phyloP scores from a whole-genome alignment of 176 grass and related monocot genomes.

The Areca catechu region DNA sequence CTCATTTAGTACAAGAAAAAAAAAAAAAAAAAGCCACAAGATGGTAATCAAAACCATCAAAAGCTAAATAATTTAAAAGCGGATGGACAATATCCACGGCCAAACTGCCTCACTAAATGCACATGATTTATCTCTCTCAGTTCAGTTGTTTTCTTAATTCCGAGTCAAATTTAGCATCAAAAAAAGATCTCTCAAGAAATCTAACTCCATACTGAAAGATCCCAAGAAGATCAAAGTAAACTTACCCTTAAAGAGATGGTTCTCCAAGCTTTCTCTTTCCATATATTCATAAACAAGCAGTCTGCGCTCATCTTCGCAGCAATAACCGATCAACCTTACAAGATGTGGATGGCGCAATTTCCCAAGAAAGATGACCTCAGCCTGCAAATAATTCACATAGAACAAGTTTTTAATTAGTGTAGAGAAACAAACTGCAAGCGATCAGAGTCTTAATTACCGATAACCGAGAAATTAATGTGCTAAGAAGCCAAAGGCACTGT shows the following conservation, averaged over 20 bases:
- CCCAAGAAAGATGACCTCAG: slow-evolving; percentile 88
- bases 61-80: too few species aligned
- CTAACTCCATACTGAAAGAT: too few species aligned
- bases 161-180: too few species aligned
- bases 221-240: not conserved
- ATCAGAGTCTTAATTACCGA: too few species aligned
- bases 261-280: slow-evolving; percentile 63
- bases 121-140: too few species aligned
- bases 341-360: slow-evolving; percentile 72
- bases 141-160: too few species aligned
- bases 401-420: not conserved
- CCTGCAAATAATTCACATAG: slow-evolving; percentile 19
- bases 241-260: slow-evolving; percentile 87
- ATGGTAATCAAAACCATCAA: too few species aligned
- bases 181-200: too few species aligned
- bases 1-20: too few species aligned
- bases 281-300: slow-evolving; percentile 93
- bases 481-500: not conserved
- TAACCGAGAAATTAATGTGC: not conserved
- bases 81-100: too few species aligned
- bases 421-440: not conserved
- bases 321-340: slow-evolving; percentile 75
- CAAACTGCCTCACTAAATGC: too few species aligned
- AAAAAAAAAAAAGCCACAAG: too few species aligned
- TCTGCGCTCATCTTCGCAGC: slow-evolving; percentile 64